Conservation (phyloP, 345 rosid genomes). For the Ceriops tagal region DNA sequence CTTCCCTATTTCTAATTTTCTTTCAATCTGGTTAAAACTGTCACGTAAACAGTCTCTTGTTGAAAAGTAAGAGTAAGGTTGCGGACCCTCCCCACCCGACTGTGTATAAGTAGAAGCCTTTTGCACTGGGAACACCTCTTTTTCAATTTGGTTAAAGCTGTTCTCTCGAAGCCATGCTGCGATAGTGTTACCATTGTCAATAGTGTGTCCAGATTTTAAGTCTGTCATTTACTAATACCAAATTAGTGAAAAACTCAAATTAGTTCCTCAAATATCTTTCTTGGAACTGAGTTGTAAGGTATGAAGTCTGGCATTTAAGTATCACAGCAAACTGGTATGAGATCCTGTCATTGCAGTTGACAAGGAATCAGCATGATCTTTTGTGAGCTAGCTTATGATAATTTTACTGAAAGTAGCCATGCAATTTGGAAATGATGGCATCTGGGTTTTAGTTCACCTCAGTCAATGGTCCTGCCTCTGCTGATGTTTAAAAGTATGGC, state of each 20-base stretch:
- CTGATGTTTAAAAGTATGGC: background rate
- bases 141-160: background rate
- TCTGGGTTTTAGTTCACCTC: too few species aligned
- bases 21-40: background rate
- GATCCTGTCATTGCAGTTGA: background rate
- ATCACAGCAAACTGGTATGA: background rate
- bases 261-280: background rate
- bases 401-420: background rate
- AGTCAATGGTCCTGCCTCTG: background rate
- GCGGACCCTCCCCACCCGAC: too few species aligned
- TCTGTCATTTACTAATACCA: background rate
- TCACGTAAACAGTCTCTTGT: too few species aligned
- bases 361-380: background rate
- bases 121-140: too few species aligned
- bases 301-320: background rate
- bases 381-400: background rate
- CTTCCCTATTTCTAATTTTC: background rate
- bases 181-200: background rate
- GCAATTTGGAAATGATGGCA: background rate
- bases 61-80: too few species aligned
- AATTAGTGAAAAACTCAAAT: conserved; percentile 3
- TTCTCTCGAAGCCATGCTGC: background rate
- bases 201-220: background rate
- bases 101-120: too few species aligned
- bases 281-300: background rate